Evolutionary conservation across 2,329 filamentous ascomycete genomes (phyloP).

Genomic region (Phaeosphaeriaceae sp.): DNA sequence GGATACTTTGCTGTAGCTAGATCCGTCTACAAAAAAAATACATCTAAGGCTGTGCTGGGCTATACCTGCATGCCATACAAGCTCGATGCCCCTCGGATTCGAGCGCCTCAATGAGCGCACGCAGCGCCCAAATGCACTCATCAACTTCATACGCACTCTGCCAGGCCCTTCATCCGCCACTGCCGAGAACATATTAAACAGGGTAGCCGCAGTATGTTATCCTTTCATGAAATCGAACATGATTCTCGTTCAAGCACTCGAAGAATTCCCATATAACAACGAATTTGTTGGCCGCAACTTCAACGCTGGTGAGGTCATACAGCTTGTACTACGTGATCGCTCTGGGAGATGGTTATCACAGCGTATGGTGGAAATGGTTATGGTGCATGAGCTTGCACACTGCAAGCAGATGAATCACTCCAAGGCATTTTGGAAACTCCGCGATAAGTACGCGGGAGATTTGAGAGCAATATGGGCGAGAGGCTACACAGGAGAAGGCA

Average conservation of each 20-base stretch:
- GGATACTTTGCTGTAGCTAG: no score
- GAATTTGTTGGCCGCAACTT: conserved; percentile 91
- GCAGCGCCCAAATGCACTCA: conserved; percentile 75
- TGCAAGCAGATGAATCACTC: conserved; percentile 93
- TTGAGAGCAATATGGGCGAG: conserved; percentile 74
- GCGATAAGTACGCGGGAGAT: conserved; percentile 73
- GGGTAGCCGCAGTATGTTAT: conserved; percentile 70
- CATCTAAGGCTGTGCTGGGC: no score
- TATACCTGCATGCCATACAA: no score
- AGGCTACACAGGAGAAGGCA: conserved; percentile 78
- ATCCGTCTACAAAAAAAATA: no score
- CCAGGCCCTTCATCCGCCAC: conserved; percentile 57
- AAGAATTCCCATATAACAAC: conserved; percentile 80
- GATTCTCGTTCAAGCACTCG: conserved; percentile 62
- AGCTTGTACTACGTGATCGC: conserved; percentile 77
- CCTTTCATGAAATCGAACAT: conserved; percentile 62
- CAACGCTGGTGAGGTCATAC: conserved; percentile 85
- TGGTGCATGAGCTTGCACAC: conserved; percentile 91
- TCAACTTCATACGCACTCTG: conserved; percentile 85
- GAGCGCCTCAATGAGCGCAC: conserved; percentile 78
- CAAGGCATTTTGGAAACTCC: conserved; percentile 78
- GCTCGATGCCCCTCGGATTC: conserved; percentile 75
- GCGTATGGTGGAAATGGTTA: conserved; percentile 87
- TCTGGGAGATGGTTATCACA: conserved; percentile 76
- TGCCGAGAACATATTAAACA: conserved; percentile 46